Base-by-base conservation (phyloP, 2,329 filamentous ascomycete genomes). In the Blastomyces silverae region DNA sequence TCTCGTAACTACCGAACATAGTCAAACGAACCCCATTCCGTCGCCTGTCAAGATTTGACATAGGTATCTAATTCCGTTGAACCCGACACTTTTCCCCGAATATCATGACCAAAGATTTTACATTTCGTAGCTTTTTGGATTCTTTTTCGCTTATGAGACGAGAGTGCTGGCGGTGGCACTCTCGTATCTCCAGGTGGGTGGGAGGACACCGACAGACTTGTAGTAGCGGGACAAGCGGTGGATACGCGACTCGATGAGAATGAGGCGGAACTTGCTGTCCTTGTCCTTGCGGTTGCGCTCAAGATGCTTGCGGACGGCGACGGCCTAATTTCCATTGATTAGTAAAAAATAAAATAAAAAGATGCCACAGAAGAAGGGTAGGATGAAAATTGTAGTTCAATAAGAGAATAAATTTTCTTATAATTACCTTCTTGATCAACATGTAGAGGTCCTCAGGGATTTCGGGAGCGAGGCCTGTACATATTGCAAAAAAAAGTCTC, bases 251-350 rank as follows among this genome's bases (percentile, higher is more conserved):
- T 99, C 94, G 84, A 99, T 96, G 76, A 99, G 90, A 93, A 99
- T 99, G 73, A 99, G 91, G 80, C 94, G 93, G 91, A 99, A 99
- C 87, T 99, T 99, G 86, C 89, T 91, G 87, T 99, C 94, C 87
- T 92, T 96, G 87, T 99, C 94, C 89, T 99, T 99, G 84, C 94
- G 93, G 89, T 99, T 99, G 84, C 91, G 91, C 88, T 97, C 92
- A 74, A 99, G 91, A 85, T 99, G 95, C 91, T 99, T 99, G 85
- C 94, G 93, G 85, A 99, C 94, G 79, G 92, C 89, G 76, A 97
- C 92, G 75, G 92, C 92, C 92, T 94, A 68, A 28, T 44, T 13
- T 25, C 5, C 22, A 39, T 46, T 46, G 48, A 2, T 42, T 56
- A 48, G 58, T 22, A 25, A 39, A 60, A 37, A n/a, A n/a, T n/a